Evolutionary conservation across 345 rosid genomes (phyloP).

Genomic region (Melastoma malabathricum): DNA sequence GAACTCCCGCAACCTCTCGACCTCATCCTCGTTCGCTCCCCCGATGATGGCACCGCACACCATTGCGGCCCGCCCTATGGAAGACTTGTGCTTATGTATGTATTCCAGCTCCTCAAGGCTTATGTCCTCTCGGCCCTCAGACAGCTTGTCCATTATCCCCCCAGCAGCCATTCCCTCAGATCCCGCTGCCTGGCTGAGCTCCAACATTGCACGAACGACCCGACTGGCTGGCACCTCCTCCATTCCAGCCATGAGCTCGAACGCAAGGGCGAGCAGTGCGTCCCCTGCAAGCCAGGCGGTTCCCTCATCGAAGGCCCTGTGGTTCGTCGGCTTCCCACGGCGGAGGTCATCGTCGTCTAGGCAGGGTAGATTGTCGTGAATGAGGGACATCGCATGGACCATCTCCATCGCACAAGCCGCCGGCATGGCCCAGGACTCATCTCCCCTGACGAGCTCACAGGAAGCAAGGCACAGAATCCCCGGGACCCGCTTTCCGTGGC

Average conservation of each 20-base stretch:
- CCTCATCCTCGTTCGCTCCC: slow-evolving; percentile 12
- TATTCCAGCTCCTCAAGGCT: slow-evolving; percentile 17
- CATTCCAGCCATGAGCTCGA: slow-evolving; percentile 30
- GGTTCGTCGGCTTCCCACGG: slow-evolving; percentile 49
- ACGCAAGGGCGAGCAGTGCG: slow-evolving; percentile 45
- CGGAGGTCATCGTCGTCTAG: slow-evolving; percentile 58
- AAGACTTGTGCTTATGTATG: slow-evolving; percentile 27
- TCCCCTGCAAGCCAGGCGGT: slow-evolving; percentile 46
- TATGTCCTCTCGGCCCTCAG: slow-evolving; percentile 30
- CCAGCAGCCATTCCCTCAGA: slow-evolving; percentile 42
- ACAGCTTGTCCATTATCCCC: slow-evolving; percentile 30
- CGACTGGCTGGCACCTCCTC: slow-evolving; percentile 20
- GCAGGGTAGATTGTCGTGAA: slow-evolving; percentile 69
- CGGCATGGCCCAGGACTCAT: slow-evolving; percentile 31
- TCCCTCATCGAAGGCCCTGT: slow-evolving; percentile 39
- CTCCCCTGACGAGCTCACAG: slow-evolving; percentile 50
- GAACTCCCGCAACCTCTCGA: slow-evolving; percentile 20
- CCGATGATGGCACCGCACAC: slow-evolving; percentile 29
- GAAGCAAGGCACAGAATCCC: slow-evolving; percentile 54
- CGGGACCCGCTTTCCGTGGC: slow-evolving; percentile 51
- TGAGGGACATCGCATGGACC: slow-evolving; percentile 57
- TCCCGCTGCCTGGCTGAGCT: slow-evolving; percentile 35
- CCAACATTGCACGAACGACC: slow-evolving; percentile 23
- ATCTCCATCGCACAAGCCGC: slow-evolving; percentile 58
- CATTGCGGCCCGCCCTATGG: slow-evolving; percentile 22